Percentiles rank a stretch among this genome's conserved stretches.
These are phyloP conservation scores for Yamadazyma buinensis DNA, from an alignment of 1,139 yeast genomes.

Conservation along the genomic window DNA sequence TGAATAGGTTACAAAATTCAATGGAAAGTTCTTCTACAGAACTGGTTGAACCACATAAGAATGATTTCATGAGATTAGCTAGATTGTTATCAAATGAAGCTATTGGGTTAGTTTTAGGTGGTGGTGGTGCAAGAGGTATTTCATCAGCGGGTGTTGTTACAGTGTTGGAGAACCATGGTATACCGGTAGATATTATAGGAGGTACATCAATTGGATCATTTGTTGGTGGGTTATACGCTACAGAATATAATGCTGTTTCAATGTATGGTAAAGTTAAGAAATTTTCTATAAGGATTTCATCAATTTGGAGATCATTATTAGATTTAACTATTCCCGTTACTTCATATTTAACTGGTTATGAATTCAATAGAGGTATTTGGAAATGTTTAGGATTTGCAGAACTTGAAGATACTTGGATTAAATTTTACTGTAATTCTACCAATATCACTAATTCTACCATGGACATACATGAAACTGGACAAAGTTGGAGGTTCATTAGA, in stretches of 20 bases:
- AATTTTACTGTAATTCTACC: constrained; percentile 87
- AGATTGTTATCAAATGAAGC: constrained; percentile 89
- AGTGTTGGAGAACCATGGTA: constrained; percentile 89
- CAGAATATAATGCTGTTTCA: constrained; percentile 86
- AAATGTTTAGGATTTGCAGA: constrained; percentile 88
- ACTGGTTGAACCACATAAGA: constrained; percentile 49
- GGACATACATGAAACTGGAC: constrained; percentile 91
- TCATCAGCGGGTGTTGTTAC: constrained; percentile 90
- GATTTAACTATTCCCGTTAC: constrained; percentile 93
- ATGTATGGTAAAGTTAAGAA: constrained; percentile 87
- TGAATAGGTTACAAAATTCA: constrained; percentile 4
- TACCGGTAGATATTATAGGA: constrained; percentile 90
- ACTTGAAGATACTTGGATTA: constrained; percentile 95
- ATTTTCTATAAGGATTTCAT: constrained; percentile 77
- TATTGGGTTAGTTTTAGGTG: constrained; percentile 90
- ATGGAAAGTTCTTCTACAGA: constrained; percentile 6
- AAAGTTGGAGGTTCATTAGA: constrained; percentile 91
- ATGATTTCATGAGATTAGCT: constrained; percentile 86
- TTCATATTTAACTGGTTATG: constrained; percentile 95
- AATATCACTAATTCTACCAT: constrained; percentile 92
- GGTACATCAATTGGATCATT: constrained; percentile 97
- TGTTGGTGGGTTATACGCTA: constrained; percentile 92
- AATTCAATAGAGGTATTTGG: constrained; percentile 95
- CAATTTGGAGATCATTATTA: constrained; percentile 77
- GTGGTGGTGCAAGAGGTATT: constrained; percentile 96